Evolutionary conservation across 768 basidiomycete species (phyloP).

Genomic region (Rhizopogon vulgaris): DNA sequence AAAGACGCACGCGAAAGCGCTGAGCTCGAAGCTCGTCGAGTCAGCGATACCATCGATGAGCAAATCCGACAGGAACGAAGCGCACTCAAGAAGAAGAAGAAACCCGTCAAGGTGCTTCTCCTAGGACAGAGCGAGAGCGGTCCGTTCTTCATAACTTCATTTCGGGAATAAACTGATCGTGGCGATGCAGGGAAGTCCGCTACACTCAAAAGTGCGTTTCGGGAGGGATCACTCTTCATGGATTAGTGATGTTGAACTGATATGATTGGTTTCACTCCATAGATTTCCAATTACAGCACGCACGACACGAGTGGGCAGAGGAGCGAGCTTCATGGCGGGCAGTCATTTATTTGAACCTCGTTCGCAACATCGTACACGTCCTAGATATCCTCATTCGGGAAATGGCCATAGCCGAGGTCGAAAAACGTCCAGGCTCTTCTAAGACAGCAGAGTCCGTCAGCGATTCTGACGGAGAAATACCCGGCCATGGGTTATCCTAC

Average conservation of each 20-base stretch:
- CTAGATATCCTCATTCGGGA: slow-evolving; percentile 53
- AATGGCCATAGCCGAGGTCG: slow-evolving; percentile 35
- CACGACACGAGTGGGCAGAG: slow-evolving; percentile 60
- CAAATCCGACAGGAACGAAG: slow-evolving; percentile 57
- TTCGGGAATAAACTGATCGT: slow-evolving; percentile 11
- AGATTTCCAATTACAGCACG: slow-evolving; percentile 76
- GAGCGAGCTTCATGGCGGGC: slow-evolving; percentile 67
- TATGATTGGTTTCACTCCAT: slow-evolving; percentile 6
- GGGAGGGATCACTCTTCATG: not conserved
- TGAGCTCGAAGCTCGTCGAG: slow-evolving; percentile 57
- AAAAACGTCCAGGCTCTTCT: slow-evolving; percentile 15
- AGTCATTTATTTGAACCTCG: slow-evolving; percentile 75
- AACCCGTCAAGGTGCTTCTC: slow-evolving; percentile 67
- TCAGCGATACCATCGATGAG: slow-evolving; percentile 75
- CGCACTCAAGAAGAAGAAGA: slow-evolving; percentile 53
- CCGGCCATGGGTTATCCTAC: slow-evolving; percentile 16
- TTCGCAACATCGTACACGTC: slow-evolving; percentile 64
- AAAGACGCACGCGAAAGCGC: slow-evolving; percentile 48
- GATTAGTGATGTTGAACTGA: slow-evolving; percentile 5
- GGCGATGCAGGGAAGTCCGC: slow-evolving; percentile 54
- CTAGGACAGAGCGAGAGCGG: slow-evolving; percentile 75
- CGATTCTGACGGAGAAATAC: slow-evolving; percentile 12
- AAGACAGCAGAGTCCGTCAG: not conserved
- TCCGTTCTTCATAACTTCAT: slow-evolving; percentile 10
- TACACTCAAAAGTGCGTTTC: slow-evolving; percentile 62